Evolutionary conservation across 306 rosid species (phyloP).

Genomic region (Castanea crenata): DNA sequence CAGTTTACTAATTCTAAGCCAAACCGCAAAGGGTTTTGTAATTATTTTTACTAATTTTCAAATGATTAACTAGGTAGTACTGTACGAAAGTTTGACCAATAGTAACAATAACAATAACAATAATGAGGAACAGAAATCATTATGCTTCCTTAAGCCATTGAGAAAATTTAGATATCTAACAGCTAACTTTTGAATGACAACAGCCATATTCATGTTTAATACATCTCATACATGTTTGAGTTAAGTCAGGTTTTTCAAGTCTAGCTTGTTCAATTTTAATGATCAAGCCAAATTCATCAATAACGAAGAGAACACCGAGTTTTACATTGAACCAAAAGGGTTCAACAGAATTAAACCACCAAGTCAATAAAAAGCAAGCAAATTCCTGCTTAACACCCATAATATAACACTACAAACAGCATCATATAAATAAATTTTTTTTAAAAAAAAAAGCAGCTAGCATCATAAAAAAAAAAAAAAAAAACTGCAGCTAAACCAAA

Average conservation of each 20-base stretch:
- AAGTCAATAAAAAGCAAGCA: not conserved
- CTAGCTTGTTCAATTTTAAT: too few species aligned
- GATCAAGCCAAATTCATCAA: too few species aligned
- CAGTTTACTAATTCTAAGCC: too few species aligned
- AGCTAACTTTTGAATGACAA: not conserved
- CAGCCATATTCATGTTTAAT: not conserved
- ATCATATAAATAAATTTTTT: not conserved
- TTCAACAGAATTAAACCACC: not conserved
- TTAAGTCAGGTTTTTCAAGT: not conserved
- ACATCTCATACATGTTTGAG: not conserved
- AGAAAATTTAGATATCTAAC: not conserved
- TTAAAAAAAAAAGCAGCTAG: too few species aligned
- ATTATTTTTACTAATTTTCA: too few species aligned
- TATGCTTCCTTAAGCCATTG: too few species aligned
- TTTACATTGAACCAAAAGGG: not conserved
- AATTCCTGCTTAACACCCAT: not conserved
- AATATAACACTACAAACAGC: not conserved
- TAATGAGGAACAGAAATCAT: too few species aligned
- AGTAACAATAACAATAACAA: too few species aligned
- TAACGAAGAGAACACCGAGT: too few species aligned
- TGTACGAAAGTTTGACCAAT: too few species aligned
- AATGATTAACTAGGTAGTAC: too few species aligned
- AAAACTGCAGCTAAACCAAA: not conserved
- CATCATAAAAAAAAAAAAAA: not conserved
- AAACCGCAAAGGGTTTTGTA: too few species aligned